These are phyloP conservation scores for Rutstroemia sp. DNA, from an alignment of 2,329 filamentous ascomycete species.

Conservation along the genomic window DNA sequence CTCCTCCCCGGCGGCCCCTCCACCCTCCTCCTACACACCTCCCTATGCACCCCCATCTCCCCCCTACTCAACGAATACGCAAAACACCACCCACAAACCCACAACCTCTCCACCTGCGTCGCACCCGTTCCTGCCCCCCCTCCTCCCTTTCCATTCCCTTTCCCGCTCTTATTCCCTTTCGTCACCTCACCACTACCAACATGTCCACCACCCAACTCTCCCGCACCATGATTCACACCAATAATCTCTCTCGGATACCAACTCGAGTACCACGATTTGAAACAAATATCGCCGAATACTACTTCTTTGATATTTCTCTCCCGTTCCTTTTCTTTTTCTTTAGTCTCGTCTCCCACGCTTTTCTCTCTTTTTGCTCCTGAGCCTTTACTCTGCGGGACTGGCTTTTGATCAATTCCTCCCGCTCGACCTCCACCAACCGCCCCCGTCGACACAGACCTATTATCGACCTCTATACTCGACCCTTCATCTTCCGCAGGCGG, in stretches of 20 bases:
- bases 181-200: too few relatives aligned
- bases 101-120: conserved; percentile 57
- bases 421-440: background rate
- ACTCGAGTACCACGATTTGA: conserved; percentile 88
- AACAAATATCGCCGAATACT: conserved; percentile 74
- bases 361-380: background rate
- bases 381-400: too few relatives aligned
- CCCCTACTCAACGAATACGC: conserved; percentile 69
- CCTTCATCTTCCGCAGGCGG: background rate
- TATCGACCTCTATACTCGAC: background rate
- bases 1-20: conserved; percentile 55
- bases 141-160: background rate
- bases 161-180: too few relatives aligned
- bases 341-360: background rate
- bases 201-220: too few relatives aligned
- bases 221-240: conserved; percentile 26
- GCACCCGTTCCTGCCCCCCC: conserved; percentile 12
- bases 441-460: background rate
- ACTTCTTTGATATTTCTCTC: conserved; percentile 83
- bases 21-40: conserved; percentile 45
- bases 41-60: conserved; percentile 51
- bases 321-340: conserved; percentile 7
- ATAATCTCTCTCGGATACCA: conserved; percentile 73
- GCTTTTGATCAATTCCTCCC: background rate
- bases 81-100: conserved; percentile 90